phyloP scores from a whole-genome alignment of 2,329 filamentous ascomycete species.

The Tolypocladium amazonense region DNA sequence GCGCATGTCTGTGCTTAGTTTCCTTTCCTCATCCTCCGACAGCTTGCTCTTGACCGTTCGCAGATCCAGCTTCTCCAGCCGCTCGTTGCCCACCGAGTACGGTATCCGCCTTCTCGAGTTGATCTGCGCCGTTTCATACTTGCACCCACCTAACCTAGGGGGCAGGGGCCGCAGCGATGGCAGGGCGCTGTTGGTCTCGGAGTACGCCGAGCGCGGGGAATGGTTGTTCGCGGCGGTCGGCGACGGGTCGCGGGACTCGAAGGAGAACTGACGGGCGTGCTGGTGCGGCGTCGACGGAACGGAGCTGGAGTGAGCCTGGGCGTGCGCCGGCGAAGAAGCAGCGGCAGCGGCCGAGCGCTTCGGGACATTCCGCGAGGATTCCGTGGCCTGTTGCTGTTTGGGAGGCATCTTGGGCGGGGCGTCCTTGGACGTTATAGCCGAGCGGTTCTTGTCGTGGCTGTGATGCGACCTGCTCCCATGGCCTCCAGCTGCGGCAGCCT shows the following conservation, averaged over 20 bases:
- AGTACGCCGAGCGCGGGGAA: conserved; percentile 83
- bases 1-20: conserved; percentile 72
- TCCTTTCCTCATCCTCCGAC: conserved; percentile 61
- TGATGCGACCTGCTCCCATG: conserved; percentile 55
- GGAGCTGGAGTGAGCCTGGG: conserved; percentile 61
- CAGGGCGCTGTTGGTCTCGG: conserved; percentile 70
- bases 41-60: conserved; percentile 63
- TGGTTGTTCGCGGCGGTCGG: conserved; percentile 67
- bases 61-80: conserved; percentile 60
- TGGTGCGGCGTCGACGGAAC: conserved; percentile 91
- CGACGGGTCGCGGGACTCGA: conserved; percentile 68
- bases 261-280: conserved; percentile 71
- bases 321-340: conserved; percentile 12
- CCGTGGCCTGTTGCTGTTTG: conserved; percentile 28
- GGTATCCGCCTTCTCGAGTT: conserved; percentile 79
- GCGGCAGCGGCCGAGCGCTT: conserved; percentile 16
- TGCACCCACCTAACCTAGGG: conserved; percentile 54
- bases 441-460: conserved; percentile 48
- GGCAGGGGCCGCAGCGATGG: conserved; percentile 58
- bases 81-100: conserved; percentile 78
- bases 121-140: conserved; percentile 78
- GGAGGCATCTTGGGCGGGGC: conserved; percentile 37
- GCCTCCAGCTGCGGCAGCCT: conserved; percentile 41
- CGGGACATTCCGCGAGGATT: conserved; percentile 18
- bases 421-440: conserved; percentile 51